Percentiles rank a stretch among this genome's conserved stretches.
Conservation (phyloP, 2,329 filamentous ascomycete species). For the Ophiostoma sp. region DNA sequence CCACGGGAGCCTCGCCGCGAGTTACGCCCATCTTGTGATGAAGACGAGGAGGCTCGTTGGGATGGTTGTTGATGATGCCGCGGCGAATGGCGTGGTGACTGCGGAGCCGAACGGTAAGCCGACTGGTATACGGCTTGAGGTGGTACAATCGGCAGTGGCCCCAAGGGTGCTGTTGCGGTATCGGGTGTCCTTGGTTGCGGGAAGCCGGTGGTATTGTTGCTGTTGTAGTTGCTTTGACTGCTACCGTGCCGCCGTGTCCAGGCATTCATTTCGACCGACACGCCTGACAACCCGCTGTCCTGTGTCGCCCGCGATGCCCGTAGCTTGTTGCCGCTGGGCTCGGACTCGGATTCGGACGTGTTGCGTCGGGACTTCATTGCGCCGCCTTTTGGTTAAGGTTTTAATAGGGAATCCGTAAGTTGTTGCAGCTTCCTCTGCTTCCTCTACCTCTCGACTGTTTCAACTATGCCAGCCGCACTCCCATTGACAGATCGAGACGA, state of each 20-base stretch:
- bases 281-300: conserved; percentile 7
- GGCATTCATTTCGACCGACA: conserved; percentile 18
- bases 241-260: neutral
- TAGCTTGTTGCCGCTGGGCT: conserved; percentile 10
- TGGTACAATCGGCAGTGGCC: neutral
- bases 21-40: conserved; percentile 8
- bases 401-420: neutral
- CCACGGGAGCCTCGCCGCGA: conserved; percentile 10
- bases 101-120: neutral
- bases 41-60: neutral
- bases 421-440: neutral
- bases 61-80: conserved; percentile 1
- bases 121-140: neutral
- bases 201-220: neutral
- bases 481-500: neutral
- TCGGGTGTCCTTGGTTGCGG: conserved; percentile 1
- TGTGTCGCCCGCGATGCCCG: neutral
- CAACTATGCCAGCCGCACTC: conserved; percentile 1
- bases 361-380: conserved; percentile 20
- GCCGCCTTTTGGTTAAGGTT: neutral
- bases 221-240: neutral
- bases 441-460: neutral
- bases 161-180: neutral
- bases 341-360: conserved; percentile 21
- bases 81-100: neutral